phyloP scores from a whole-genome alignment of 768 basidiomycete genomes.

The Pleurotus platypus region DNA sequence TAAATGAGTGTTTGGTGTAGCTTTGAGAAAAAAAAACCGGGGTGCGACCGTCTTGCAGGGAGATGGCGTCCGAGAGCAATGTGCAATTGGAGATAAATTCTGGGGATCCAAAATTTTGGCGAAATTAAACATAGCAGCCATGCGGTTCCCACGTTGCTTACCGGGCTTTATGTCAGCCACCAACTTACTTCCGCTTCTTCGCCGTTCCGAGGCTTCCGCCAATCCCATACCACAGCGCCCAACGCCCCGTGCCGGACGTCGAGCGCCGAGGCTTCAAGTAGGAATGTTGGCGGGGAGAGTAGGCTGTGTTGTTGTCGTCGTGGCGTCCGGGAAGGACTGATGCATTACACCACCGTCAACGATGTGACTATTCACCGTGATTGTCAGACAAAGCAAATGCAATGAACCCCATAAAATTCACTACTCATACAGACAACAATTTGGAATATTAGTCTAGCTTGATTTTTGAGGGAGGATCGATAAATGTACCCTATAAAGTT shows the following conservation, averaged over 20 bases:
- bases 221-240: background rate
- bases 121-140: slow-evolving; percentile 5
- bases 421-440: slow-evolving; percentile 5
- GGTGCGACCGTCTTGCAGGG: background rate
- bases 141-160: slow-evolving; percentile 4
- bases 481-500: slow-evolving; percentile 37
- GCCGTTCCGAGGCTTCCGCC: slow-evolving; percentile 2
- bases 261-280: no score
- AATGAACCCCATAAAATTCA: slow-evolving; percentile 1
- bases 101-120: background rate
- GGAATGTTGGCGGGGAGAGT: no score
- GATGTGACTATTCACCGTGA: background rate
- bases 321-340: no score
- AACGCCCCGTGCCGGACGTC: background rate
- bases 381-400: background rate
- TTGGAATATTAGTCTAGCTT: slow-evolving; percentile 27
- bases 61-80: background rate
- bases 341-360: no score
- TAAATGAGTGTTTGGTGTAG: background rate
- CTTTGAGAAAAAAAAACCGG: background rate
- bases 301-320: no score
- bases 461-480: slow-evolving; percentile 44
- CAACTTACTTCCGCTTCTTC: background rate
- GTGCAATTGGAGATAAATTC: slow-evolving; percentile 6
- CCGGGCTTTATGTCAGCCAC: background rate